These are phyloP conservation scores for Rhizopus microsporus DNA, from an alignment of 371 early-diverging fungal genomes.

Conservation along the genomic window DNA sequence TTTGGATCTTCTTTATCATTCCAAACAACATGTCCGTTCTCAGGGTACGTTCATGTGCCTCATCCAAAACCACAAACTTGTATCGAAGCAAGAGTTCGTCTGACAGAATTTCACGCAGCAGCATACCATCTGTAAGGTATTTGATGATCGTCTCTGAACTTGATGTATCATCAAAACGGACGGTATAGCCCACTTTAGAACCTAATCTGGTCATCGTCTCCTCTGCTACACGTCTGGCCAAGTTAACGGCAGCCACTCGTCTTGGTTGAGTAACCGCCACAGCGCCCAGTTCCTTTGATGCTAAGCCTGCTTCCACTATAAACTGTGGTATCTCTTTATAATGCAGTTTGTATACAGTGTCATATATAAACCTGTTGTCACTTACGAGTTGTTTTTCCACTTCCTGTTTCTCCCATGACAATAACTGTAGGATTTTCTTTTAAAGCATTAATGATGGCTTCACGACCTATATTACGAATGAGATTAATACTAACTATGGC, in stretches of 20 bases:
- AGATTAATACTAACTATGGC: neutral
- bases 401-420: constrained; percentile 69
- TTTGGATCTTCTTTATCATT: constrained; percentile 85
- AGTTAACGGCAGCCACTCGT: constrained; percentile 96
- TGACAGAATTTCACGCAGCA: constrained; percentile 89
- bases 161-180: constrained; percentile 95
- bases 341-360: neutral
- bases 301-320: constrained; percentile 73
- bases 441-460: constrained; percentile 60
- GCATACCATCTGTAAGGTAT: constrained; percentile 98
- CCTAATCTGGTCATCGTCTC: constrained; percentile 86
- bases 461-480: constrained; percentile 46
- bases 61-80: constrained; percentile 93
- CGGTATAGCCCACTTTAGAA: constrained; percentile 83
- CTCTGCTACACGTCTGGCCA: constrained; percentile 92
- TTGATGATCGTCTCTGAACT: constrained; percentile 85
- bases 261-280: constrained; percentile 97
- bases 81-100: constrained; percentile 82
- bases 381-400: constrained; percentile 67
- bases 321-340: constrained; percentile 85
- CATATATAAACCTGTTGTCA: neutral
- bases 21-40: constrained; percentile 98
- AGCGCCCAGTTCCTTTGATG: constrained; percentile 57
- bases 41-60: constrained; percentile 98
- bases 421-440: constrained; percentile 56